Base-by-base conservation (phyloP, 83 land plant genomes). In the Thuja plicata region DNA sequence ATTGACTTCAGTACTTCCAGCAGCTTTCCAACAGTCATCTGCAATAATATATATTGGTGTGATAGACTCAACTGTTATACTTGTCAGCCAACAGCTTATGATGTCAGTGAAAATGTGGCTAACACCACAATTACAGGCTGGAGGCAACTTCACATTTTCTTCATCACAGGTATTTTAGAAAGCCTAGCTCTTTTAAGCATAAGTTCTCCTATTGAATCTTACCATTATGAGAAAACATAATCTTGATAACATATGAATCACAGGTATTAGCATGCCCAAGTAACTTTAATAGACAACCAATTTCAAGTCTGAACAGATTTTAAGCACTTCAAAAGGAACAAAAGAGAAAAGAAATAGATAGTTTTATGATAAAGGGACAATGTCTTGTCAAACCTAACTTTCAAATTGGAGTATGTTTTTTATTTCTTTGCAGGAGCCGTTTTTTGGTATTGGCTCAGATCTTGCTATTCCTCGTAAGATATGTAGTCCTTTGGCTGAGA, bases 91-190 rank as follows among this genome's bases (percentile, higher is more conserved):
- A 84, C 95, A 90, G 37, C 90, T 95, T 2, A 89, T 88, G 38
- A 91, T 95, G 89, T 91, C 95, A 46, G 95, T 94, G 17, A 95
- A 98, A 85, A 86, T 93, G 89, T 98, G 99, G 99, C 92, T 98
- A 87, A 97, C 99, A 27, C 95, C 97, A 71, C 95, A 94, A 66
- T 40, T 97, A 70, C 99, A 95, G 87, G 91, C 94, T 41, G 99
- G 99, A 48, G 99, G 99, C 66, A 98, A 93, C 88, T 96, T 97
- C 76, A 98, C 99, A 8, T 98, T 98, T 84, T 98, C 99, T 77
- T 94, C 99, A 2, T 96, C 97, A 50, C 99, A 97, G 99, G 99
- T 98, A 55, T 1, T 46, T n/a, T 46, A n/a, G 50, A 82, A 40
- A 45, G 30, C 34, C 32, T 48, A 41, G 24, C 15, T n/a, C 37